These are phyloP conservation scores for Powellomyces hirtus DNA, from an alignment of 192 early-diverging fungal genomes.

Conservation along the genomic window DNA sequence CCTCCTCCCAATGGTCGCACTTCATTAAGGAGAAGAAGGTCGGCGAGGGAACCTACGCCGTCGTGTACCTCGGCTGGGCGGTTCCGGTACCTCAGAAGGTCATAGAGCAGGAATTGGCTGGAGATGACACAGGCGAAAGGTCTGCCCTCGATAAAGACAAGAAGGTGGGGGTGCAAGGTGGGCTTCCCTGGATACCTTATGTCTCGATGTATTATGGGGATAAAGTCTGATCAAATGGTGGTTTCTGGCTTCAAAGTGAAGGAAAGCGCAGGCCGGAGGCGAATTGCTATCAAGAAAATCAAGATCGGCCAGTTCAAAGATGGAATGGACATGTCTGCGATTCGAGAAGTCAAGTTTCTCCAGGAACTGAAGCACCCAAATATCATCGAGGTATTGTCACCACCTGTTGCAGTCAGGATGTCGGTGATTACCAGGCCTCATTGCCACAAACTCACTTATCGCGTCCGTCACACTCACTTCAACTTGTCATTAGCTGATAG, in stretches of 20 bases:
- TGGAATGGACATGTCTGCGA: constrained; percentile 92
- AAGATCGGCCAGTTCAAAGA: constrained; percentile 89
- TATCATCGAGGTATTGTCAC: constrained; percentile 73
- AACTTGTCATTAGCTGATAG: constrained; percentile 64
- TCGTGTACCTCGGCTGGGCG: constrained; percentile 77
- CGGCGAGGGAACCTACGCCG: constrained; percentile 96
- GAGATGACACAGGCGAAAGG: constrained; percentile 19
- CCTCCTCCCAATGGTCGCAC: constrained; percentile 23
- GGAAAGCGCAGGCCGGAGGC: constrained; percentile 58
- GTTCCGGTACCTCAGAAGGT: constrained; percentile 8
- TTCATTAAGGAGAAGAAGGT: constrained; percentile 88
- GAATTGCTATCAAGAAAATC: constrained; percentile 97
- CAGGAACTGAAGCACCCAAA: constrained; percentile 93
- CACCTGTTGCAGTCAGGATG: too few relatives aligned
- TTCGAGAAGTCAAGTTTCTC: constrained; percentile 90
- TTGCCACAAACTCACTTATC: too few relatives aligned
- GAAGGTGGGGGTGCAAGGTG: constrained; percentile 29
- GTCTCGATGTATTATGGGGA: not conserved
- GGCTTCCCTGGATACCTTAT: not conserved
- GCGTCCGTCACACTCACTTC: not conserved
- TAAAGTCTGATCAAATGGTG: not conserved
- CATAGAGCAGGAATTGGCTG: constrained; percentile 6
- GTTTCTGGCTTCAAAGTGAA: constrained; percentile 45
- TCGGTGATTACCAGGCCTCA: too few relatives aligned
- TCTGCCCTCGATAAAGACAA: constrained; percentile 3